Conservation (phyloP, 495 filamentous ascomycete genomes). For the Thozetella sp. region DNA sequence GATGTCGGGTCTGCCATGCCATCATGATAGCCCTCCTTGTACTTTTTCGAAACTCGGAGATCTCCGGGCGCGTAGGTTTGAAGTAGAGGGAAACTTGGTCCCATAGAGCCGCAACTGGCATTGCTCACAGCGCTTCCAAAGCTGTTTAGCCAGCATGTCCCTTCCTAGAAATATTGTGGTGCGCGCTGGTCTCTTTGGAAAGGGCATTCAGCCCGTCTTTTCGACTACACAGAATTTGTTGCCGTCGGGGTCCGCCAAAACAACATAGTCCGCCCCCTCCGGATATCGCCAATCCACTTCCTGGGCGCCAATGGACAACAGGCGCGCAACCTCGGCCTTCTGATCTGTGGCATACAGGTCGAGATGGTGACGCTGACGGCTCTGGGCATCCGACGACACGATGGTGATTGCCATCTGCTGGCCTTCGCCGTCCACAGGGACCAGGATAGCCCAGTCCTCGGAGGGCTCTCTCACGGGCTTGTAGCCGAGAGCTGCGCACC, state of each 20-base stretch:
- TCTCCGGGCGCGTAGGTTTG: too few species aligned
- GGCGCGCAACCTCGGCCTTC: not conserved
- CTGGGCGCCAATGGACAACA: not conserved
- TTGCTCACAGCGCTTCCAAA: too few species aligned
- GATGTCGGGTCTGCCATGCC: too few species aligned
- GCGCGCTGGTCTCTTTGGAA: too few species aligned
- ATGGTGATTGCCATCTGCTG: not conserved
- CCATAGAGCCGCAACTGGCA: too few species aligned
- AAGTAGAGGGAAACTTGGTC: too few species aligned
- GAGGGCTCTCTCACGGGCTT: not conserved
- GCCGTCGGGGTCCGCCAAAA: not conserved
- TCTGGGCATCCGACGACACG: not conserved
- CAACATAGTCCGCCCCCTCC: not conserved
- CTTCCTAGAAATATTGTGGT: too few species aligned
- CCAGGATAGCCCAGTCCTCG: conserved; percentile 1
- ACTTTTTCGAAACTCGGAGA: too few species aligned
- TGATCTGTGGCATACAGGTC: not conserved
- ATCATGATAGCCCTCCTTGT: too few species aligned
- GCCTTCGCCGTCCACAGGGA: not conserved
- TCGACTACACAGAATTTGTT: conserved; percentile 1
- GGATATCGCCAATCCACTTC: not conserved
- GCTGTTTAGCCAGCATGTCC: too few species aligned
- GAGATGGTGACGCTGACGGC: not conserved
- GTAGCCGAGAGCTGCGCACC: conserved; percentile 1
- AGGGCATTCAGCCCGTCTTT: not conserved